phyloP scores from a whole-genome alignment of 2,329 filamentous ascomycete genomes.

The Bipolaris cookei region DNA sequence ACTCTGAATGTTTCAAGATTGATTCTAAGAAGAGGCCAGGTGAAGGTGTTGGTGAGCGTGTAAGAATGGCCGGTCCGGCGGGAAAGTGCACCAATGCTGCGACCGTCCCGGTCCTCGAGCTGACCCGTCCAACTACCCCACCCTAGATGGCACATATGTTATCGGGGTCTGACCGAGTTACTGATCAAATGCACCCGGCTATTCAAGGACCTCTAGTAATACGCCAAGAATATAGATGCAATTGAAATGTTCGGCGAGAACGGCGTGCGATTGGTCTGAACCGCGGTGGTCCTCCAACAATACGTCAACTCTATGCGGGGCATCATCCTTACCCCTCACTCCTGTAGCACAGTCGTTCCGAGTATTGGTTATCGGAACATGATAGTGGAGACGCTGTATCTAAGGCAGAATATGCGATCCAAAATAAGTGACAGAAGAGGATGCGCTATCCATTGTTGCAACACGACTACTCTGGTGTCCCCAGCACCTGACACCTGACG shows the following conservation, averaged over 20 bases:
- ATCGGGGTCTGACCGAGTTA: not conserved
- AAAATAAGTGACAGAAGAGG: not conserved
- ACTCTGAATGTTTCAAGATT: not conserved
- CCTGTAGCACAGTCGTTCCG: constrained; percentile 1
- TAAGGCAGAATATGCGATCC: constrained; percentile 3
- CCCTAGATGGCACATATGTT: constrained; percentile 16
- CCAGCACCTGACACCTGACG: not conserved
- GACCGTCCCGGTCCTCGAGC: not conserved
- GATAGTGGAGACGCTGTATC: constrained; percentile 13
- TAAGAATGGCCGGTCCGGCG: not conserved
- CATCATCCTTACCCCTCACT: constrained; percentile 26
- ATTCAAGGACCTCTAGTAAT: constrained; percentile 9
- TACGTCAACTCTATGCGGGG: constrained; percentile 20
- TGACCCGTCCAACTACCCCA: constrained; percentile 23
- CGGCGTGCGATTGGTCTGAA: constrained; percentile 16
- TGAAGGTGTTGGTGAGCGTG: not conserved
- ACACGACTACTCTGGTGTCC: constrained; percentile 6
- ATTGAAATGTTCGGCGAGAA: constrained; percentile 10
- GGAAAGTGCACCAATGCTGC: not conserved
- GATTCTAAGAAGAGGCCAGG: not conserved
- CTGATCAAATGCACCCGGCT: constrained; percentile 13
- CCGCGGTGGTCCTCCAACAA: constrained; percentile 19
- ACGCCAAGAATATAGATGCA: not conserved
- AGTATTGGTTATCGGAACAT: constrained; percentile 2
- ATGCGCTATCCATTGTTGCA: not conserved